A percentile compares a stretch with the other conserved stretches of the same genome.
These are phyloP conservation scores for Orobanche coerulescens DNA, from an alignment of 257 asterid species.

Conservation along the genomic window DNA sequence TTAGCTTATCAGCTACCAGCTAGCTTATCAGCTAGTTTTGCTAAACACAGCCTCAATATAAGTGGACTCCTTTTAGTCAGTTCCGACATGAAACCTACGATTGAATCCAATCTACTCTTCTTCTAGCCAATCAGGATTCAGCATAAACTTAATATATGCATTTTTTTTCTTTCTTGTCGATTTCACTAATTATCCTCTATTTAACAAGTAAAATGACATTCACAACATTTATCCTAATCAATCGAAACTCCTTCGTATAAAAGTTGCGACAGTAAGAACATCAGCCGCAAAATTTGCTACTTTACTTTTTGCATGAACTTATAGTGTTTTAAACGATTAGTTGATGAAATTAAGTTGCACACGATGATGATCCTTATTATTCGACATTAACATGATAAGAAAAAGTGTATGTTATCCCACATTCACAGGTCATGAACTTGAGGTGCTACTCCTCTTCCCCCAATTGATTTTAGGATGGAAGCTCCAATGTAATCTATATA, in stretches of 20 bases:
- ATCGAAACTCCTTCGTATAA: constrained; percentile 22
- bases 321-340: too few relatives aligned
- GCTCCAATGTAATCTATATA: too few relatives aligned
- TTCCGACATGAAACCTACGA: constrained; percentile 19
- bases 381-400: background rate
- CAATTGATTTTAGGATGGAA: too few relatives aligned
- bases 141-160: background rate
- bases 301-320: too few relatives aligned
- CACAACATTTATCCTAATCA: constrained; percentile 38
- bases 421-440: background rate
- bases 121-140: constrained; percentile 6
- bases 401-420: too few relatives aligned
- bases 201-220: constrained; percentile 28
- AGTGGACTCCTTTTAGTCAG: constrained; percentile 19
- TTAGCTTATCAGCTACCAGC: too few relatives aligned
- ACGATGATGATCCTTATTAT: background rate
- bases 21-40: too few relatives aligned
- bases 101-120: background rate
- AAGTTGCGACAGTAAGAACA: too few relatives aligned
- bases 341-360: too few relatives aligned
- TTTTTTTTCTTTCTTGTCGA: constrained; percentile 29
- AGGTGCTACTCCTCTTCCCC: background rate
- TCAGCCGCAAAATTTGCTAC: too few relatives aligned
- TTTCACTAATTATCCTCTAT: constrained; percentile 15
- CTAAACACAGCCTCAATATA: constrained; percentile 57